Percentiles rank a stretch among this genome's conserved stretches.
phyloP scores from a whole-genome alignment of 225 moss, liverwort and hornwort species.

The Bryoerythrophyllum caledonicum region DNA sequence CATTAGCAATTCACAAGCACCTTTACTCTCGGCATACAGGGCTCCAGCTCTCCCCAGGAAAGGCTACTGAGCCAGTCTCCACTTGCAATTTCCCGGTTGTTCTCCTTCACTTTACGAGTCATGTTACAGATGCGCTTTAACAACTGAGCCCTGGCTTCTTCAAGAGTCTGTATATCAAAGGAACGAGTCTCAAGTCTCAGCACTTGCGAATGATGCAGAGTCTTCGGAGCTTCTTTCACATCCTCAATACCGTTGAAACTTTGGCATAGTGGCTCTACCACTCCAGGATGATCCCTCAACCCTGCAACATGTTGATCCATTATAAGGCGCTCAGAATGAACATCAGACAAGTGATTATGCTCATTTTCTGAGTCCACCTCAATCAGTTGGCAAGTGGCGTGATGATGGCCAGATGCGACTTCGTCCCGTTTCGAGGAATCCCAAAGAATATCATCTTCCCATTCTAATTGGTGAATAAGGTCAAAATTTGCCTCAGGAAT shows the following conservation, averaged over 20 bases:
- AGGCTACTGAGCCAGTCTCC: conserved; percentile 74
- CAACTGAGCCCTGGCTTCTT: conserved; percentile 45
- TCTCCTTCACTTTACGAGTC: conserved; percentile 59
- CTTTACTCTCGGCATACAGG: conserved; percentile 48
- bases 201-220: conserved; percentile 81
- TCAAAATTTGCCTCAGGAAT: conserved; percentile 85
- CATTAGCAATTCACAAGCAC: conserved; percentile 26
- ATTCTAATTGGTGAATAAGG: conserved; percentile 83
- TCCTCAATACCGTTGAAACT: conserved; percentile 33
- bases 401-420: conserved; percentile 9
- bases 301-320: conserved; percentile 26
- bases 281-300: conserved; percentile 20
- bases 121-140: conserved; percentile 58
- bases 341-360: conserved; percentile 32
- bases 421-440: conserved; percentile 36
- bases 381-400: conserved; percentile 25
- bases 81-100: conserved; percentile 69
- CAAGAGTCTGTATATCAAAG: conserved; percentile 22
- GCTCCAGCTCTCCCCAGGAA: conserved; percentile 55
- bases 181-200: conserved; percentile 67
- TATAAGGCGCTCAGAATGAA: conserved; percentile 22
- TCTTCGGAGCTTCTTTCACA: conserved; percentile 16
- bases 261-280: conserved; percentile 73
- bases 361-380: conserved; percentile 78
- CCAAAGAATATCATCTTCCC: conserved; percentile 91